Evolutionary conservation across 164 flowering plant genomes (phyloP), one percentile per base, ranked within the genome.

Genomic region (Platanus orientalis): DNA sequence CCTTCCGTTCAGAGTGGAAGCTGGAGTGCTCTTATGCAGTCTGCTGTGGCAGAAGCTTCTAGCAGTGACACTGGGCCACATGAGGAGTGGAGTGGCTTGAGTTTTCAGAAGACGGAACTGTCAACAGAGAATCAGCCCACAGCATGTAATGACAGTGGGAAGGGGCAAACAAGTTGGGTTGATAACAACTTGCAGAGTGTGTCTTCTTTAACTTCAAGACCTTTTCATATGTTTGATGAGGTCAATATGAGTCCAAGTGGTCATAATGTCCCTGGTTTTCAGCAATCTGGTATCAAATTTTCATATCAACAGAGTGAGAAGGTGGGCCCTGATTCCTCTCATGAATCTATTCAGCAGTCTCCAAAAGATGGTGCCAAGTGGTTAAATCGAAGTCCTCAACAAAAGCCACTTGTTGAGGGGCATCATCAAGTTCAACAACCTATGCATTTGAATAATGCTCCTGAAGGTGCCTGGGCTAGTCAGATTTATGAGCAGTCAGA

Each of bases 1-100:
- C 82, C 92, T 32, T 83, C 87, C 39, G 17, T 81, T 54, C 93
- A 87, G 57, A 79, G 91, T 81, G 96, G 94, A 54, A 86, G 85
- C 57, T 89, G 95, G 95, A 92, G 96, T 78, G 98, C 98, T 51
- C 87, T 92, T 28, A 92, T 90, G 96, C 96, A 90, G 74, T 90
- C 98, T 67, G 96, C 96, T 67, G 85, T 88, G 13, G 94, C 84
- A 54, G 98, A 90, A 78, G 64, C 96, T 58, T 86, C 96, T 29
- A 84, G 89, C 68, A 74, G 79, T 69, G 93, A 86, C 55, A 76
- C 82, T 16, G 95, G 86, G 64, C 0, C 67, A 52, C 94, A 84
- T 68, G 94, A 87, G 56, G 90, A 83, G 62, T 86, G 89, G 97
- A 86, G 84, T 84, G 89, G 96, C 45, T 73, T 89, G 69, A 81